Evolutionary conservation across 129 eudicot species (phyloP).

Genomic region (Tanacetum coccineum): DNA sequence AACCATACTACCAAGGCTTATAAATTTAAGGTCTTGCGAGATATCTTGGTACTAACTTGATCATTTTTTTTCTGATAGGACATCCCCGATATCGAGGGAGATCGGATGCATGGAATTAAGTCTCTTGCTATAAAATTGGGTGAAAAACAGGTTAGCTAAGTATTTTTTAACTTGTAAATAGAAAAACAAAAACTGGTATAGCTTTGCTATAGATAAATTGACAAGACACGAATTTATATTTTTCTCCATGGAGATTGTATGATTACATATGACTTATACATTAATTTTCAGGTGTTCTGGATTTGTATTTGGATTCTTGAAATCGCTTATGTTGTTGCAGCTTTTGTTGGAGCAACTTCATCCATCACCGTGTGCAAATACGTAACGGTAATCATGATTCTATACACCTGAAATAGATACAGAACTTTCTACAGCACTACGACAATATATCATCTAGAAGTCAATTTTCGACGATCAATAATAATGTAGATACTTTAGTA

Average conservation of each 20-base stretch:
- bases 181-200: not conserved
- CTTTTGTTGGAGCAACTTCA: constrained; percentile 30
- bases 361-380: constrained; percentile 22
- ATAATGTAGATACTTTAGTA: no score
- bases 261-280: not conserved
- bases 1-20: not conserved
- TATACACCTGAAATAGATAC: no score
- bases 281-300: constrained; percentile 30
- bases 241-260: not conserved
- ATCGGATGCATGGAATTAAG: constrained; percentile 30
- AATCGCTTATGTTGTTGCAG: constrained; percentile 23
- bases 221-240: not conserved
- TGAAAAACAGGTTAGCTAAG: constrained; percentile 21
- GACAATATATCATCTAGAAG: no score
- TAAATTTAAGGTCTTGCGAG: not conserved
- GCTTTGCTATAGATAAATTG: not conserved
- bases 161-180: not conserved
- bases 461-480: no score
- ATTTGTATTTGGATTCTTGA: constrained; percentile 31
- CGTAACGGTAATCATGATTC: constrained; percentile 14
- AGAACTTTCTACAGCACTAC: no score
- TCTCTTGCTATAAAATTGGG: constrained; percentile 24
- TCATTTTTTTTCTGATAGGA: constrained; percentile 16
- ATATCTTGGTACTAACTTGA: not conserved
- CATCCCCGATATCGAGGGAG: constrained; percentile 34